Base-by-base conservation (phyloP, 192 early-diverging fungal genomes). In the Ambispora gerdemannii region DNA sequence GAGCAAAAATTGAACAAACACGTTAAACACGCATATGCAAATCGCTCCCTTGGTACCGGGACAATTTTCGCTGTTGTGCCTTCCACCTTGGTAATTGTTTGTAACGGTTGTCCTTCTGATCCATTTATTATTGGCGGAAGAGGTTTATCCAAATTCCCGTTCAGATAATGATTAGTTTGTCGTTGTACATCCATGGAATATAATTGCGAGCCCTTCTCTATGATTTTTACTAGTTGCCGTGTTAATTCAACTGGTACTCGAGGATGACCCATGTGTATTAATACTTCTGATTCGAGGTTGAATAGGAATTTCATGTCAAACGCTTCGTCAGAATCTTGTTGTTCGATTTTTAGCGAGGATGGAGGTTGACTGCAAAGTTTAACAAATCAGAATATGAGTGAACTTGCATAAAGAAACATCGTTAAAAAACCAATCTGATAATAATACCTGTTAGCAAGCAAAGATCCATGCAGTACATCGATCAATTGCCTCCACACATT, bases 231-330 rank as follows among this genome's bases (percentile, higher is more conserved):
- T 22, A 89, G 53, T 6, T 87, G 78, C 2, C 66, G 53, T 34
- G 92, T 66, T 0, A 89, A 67, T 17, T 80, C 82, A 25, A 82
- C 79, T 13, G 88, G 78, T 2, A 91, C 88, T 24, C 88, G 83
- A 15, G 78, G 71, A 64, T 83, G 79, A 4, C 91, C 90, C 63
- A 93, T 78, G 71, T 89, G 80, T n/a, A 84, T 72, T 19, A 91
- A 75, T 17, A 92, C 81, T 56, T 92, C 87, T 11, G 67, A 79
- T 64, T 92, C 83, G 32, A 93, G 72, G 31, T 78, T 80, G 32
- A 77, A 81, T 34, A 93, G 76, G 30, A 88, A 80, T 11, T 82
- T 85, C 31, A 92, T 83, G 71, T 93, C 90, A 73, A 91, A 93
- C 0, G 81, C 78, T 61, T 93, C 91, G 49, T 91, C 89, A 15